Evolutionary conservation across 257 asterid species (phyloP), one percentile per base, ranked within the genome.

Genomic region (Buddleja alternifolia): DNA sequence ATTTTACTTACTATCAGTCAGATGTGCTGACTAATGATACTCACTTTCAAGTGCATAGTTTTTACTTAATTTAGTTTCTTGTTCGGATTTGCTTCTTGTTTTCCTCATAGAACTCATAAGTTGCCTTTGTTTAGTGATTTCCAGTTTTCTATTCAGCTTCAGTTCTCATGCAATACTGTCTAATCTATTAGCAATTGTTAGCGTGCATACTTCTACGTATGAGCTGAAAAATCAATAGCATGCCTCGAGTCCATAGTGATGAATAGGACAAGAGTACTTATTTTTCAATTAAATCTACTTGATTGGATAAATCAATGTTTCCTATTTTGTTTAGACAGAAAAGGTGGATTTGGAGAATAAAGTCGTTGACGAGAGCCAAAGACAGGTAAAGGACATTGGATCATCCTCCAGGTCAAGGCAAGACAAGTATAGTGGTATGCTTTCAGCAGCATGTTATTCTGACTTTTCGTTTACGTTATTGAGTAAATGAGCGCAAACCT

Each of bases 321-420:
- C 17, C 42, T 52, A 7, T 57, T 62, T 59, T 86, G 59, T 85
- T 77, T 78, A 94, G 99, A 91, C 97, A 65, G 99, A 94, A 82
- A 94, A 91, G 75, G 99, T 94, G 52, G 99, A 94, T 78, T 80
- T 94, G 78, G 99, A 94, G 83, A 91, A 94, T 71, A 91, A 97
- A 1, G 99, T 94, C 37, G 96, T 94, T 48, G 97, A 94, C 69
- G 97, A 94, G 87, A 94, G 96, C 87, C 99, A 90, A 76, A 85
- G 97, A 68, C 97, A 84, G 82, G 53, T 70, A 45, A 80, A 87
- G 55, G 89, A 82, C 56, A 72, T 73, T 55, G 92, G 86, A 63
- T 77, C 89, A 75, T 75, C 89, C 66, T 61, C 87, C 68, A 76
- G 84, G 73, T 80, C 86, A 63, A 89, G 93, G 84, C 93, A 82